phyloP scores from a whole-genome alignment of 2,329 filamentous ascomycete genomes.

The Lecanosticta acicola region DNA sequence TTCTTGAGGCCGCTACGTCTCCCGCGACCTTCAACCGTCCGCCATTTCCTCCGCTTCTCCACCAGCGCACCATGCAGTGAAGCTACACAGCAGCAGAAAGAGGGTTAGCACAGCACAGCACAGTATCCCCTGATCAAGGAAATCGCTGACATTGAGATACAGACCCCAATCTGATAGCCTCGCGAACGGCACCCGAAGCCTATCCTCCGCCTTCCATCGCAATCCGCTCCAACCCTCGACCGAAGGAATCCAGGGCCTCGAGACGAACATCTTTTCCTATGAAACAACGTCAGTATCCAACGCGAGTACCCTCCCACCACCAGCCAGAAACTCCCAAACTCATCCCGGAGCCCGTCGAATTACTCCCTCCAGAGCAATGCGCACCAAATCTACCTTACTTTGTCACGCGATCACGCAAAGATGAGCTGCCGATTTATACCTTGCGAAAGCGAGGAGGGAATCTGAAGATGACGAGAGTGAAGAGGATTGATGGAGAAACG shows the following conservation, averaged over 20 bases:
- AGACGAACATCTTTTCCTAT: slow-evolving; percentile 31
- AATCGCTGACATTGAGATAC: background rate
- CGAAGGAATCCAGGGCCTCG: slow-evolving; percentile 33
- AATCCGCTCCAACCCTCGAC: slow-evolving; percentile 32
- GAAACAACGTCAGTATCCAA: slow-evolving; percentile 32
- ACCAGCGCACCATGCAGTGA: slow-evolving; percentile 24
- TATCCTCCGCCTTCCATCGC: slow-evolving; percentile 29
- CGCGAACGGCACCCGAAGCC: slow-evolving; percentile 28
- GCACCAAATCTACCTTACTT: slow-evolving; percentile 57
- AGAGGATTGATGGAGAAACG: slow-evolving; percentile 72
- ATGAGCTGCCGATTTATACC: slow-evolving; percentile 72
- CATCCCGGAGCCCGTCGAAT: slow-evolving; percentile 23
- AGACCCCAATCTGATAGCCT: slow-evolving; percentile 33
- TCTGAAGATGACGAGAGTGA: slow-evolving; percentile 65
- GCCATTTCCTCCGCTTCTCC: slow-evolving; percentile 40
- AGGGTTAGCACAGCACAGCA: slow-evolving; percentile 19
- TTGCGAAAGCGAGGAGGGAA: slow-evolving; percentile 70
- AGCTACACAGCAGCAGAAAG: slow-evolving; percentile 27
- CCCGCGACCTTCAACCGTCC: slow-evolving; percentile 34
- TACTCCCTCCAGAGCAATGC: slow-evolving; percentile 27
- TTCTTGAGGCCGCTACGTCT: slow-evolving; percentile 38
- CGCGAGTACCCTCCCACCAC: slow-evolving; percentile 24
- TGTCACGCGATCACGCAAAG: slow-evolving; percentile 64
- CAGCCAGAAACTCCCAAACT: slow-evolving; percentile 17
- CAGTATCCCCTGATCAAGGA: background rate